These are phyloP conservation scores for Picocystis salinarum DNA, from an alignment of 139 green algal species.

Conservation along the genomic window DNA sequence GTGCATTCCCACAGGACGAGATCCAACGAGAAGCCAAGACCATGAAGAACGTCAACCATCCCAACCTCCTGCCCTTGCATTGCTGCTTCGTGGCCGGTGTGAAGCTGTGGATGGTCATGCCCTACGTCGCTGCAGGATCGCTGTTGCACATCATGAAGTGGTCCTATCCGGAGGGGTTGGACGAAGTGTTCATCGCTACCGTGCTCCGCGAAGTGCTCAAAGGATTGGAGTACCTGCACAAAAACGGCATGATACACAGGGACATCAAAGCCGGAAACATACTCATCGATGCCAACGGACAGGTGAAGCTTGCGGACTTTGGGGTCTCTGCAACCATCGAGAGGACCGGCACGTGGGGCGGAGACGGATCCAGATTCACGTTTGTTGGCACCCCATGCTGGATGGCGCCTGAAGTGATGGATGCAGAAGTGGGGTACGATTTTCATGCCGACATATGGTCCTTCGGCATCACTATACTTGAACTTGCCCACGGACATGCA, in stretches of 20 bases:
- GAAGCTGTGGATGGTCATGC: conserved; percentile 90
- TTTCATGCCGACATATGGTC: conserved; percentile 91
- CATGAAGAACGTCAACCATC: conserved; percentile 80
- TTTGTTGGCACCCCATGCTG: conserved; percentile 86
- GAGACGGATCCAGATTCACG: conserved; percentile 38
- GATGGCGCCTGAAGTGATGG: conserved; percentile 99
- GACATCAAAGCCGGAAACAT: conserved; percentile 99
- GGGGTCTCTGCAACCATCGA: conserved; percentile 81
- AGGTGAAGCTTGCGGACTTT: conserved; percentile 89
- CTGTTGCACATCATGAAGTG: conserved; percentile 32
- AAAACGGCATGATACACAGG: conserved; percentile 79
- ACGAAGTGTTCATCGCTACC: conserved; percentile 77
- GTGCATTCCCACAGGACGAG: conserved; percentile 51
- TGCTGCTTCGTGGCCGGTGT: conserved; percentile 74
- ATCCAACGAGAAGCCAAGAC: conserved; percentile 85
- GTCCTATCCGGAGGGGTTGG: conserved; percentile 44
- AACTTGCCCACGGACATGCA: conserved; percentile 93
- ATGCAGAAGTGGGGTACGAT: conserved; percentile 62
- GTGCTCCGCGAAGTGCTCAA: conserved; percentile 84
- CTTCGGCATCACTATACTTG: conserved; percentile 93
- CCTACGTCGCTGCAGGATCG: conserved; percentile 29
- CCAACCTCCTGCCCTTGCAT: conserved; percentile 83
- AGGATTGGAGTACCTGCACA: conserved; percentile 90
- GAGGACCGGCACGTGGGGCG: conserved; percentile 64
- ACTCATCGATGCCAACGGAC: conserved; percentile 71